Base-by-base conservation (phyloP, 1,139 yeast species). In the Taphrina flavorubra region DNA sequence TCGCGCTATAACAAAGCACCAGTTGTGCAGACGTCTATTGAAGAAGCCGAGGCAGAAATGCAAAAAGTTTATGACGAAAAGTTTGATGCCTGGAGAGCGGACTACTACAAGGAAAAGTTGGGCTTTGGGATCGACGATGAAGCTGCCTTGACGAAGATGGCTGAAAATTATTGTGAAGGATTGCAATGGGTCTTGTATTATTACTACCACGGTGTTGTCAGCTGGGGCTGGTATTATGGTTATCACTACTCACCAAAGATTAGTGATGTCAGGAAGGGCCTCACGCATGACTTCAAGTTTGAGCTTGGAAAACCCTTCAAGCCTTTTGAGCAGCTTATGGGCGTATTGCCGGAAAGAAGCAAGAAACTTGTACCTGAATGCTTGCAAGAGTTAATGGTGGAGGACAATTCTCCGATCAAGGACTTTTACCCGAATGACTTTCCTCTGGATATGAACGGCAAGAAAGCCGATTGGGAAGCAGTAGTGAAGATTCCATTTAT, bases 321-420 rank as follows among this genome's bases (percentile, higher is more conserved):
- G 71, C 99, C 99, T 10, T 94, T 91, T 78, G 96, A 94, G 77
- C 99, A 95, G 80, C 84, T 95, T 75, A 94, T 95, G 99, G 96
- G 97, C 14, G 99, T 95, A 37, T 82, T 95, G 73, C 99, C 99
- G 0, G 97, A 94, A 34, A 86, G 97, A 81, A 92, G 98, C 6
- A 86, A 85, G 71, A 83, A 84, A 67, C 84, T 94, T 73, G 87
- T 95, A 78, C 99, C 99, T 1, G 78, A 83, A 7, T 86, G 86
- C 46, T 89, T 89, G 76, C 61, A 97, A 78, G 84, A 87, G 6
- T 81, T 95, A 72, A 92, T 94, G 97, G 86, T 88, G n/a, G 97
- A 92, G 70, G 88, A 87, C 60, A 83, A 83, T 65, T 92, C 98
- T 1, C 97, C 97, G 37, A 92, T 95, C 73, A 84, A 84, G 70